A percentile compares a stretch with the other conserved stretches of the same genome.
phyloP scores from a whole-genome alignment of 345 rosid species.

The Laguncularia racemosa region DNA sequence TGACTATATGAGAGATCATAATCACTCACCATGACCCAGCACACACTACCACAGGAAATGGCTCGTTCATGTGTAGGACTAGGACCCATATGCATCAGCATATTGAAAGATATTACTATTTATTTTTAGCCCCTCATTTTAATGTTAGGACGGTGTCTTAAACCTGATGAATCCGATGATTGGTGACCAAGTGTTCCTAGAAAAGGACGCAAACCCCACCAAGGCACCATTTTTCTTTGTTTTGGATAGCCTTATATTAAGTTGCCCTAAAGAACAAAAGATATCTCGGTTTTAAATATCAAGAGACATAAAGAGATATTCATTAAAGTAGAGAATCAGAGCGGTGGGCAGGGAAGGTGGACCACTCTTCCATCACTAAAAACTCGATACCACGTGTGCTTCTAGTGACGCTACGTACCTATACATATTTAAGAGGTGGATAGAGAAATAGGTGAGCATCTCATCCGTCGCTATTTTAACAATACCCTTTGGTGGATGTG shows the following conservation, averaged over 20 bases:
- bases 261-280: no score
- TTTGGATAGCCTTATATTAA: no score
- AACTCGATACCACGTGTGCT: slow-evolving; percentile 19
- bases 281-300: not conserved
- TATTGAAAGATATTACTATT: not conserved
- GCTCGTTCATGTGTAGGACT: no score
- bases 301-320: slow-evolving; percentile 1
- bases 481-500: no score
- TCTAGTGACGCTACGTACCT: not conserved
- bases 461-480: no score
- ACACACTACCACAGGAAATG: no score
- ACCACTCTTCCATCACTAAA: slow-evolving; percentile 38
- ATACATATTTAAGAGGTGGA: no score
- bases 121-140: not conserved
- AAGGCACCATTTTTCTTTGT: not conserved
- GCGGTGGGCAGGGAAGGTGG: slow-evolving; percentile 29
- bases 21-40: no score
- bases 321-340: slow-evolving; percentile 15
- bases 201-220: not conserved
- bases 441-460: no score
- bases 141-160: not conserved
- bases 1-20: no score
- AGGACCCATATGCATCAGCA: no score
- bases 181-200: not conserved
- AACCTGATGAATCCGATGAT: slow-evolving; percentile 17